These are phyloP conservation scores for Sphaerobolus stellatus DNA, from an alignment of 1,284 basidiomycete genomes.

Conservation along the genomic window DNA sequence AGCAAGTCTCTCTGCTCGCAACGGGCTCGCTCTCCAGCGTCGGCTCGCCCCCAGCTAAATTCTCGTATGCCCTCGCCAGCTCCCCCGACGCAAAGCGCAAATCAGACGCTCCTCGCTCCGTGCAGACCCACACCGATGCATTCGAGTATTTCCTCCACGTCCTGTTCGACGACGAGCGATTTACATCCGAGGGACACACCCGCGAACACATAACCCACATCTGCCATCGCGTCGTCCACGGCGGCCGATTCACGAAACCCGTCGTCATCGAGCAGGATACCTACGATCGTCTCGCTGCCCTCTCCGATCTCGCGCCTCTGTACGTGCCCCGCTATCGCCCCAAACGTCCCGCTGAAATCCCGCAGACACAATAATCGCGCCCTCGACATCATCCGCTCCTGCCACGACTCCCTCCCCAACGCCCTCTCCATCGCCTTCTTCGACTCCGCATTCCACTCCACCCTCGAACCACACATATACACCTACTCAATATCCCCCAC, in stretches of 20 bases:
- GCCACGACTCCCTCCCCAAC: conserved; percentile 60
- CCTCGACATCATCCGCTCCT: conserved; percentile 59
- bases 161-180: conserved; percentile 40
- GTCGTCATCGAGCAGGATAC: conserved; percentile 63
- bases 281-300: conserved; percentile 67
- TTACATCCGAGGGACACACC: conserved; percentile 34
- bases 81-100: conserved; percentile 38
- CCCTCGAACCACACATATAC: conserved; percentile 70
- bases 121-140: conserved; percentile 60
- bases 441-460: conserved; percentile 82
- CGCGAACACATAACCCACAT: conserved; percentile 48
- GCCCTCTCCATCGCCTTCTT: conserved; percentile 71
- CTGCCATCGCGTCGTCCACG: conserved; percentile 81
- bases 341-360: not conserved
- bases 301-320: conserved; percentile 80
- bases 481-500: conserved; percentile 74
- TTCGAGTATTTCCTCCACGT: conserved; percentile 61
- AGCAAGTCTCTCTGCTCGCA: conserved; percentile 43
- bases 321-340: conserved; percentile 35
- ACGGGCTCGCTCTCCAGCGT: conserved; percentile 56
- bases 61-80: conserved; percentile 37
- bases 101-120: conserved; percentile 20
- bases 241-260: conserved; percentile 70
- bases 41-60: conserved; percentile 51
- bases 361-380: conserved; percentile 62